phyloP scores from a whole-genome alignment of 495 filamentous ascomycete species.

The Penicillium chermesinum region DNA sequence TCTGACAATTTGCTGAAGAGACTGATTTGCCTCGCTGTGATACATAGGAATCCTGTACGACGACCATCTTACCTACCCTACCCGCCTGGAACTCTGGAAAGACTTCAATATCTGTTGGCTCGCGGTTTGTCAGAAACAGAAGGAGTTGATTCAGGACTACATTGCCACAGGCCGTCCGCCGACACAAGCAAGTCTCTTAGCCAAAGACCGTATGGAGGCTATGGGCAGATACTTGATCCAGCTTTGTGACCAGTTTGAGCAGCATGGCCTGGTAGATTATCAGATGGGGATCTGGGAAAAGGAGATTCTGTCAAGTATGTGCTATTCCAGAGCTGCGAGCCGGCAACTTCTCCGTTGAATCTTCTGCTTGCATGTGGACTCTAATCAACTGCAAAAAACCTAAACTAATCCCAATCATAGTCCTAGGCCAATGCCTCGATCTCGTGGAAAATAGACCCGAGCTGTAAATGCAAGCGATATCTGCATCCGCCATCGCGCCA shows the following conservation, averaged over 20 bases:
- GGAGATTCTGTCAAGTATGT: conserved; percentile 77
- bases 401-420: conserved; percentile 31
- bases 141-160: conserved; percentile 61
- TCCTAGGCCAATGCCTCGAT: conserved; percentile 62
- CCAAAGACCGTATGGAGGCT: conserved; percentile 61
- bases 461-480: conserved; percentile 18
- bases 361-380: too few relatives aligned
- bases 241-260: conserved; percentile 80
- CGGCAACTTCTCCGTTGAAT: background rate
- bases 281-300: conserved; percentile 97
- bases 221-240: conserved; percentile 78
- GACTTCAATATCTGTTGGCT: conserved; percentile 97
- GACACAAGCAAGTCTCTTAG: conserved; percentile 60
- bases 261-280: conserved; percentile 90
- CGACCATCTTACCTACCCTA: conserved; percentile 61
- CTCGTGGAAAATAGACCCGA: conserved; percentile 41
- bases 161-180: conserved; percentile 55
- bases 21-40: conserved; percentile 28
- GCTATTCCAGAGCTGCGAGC: background rate
- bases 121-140: conserved; percentile 77
- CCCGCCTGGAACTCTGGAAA: conserved; percentile 79
- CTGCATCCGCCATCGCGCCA: conserved; percentile 19
- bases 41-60: conserved; percentile 64
- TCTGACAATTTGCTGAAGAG: conserved; percentile 7
- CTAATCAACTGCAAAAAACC: too few relatives aligned